These are phyloP conservation scores for Rhodomyrtus psidioides DNA, from an alignment of 441 rosid species.

Conservation along the genomic window DNA sequence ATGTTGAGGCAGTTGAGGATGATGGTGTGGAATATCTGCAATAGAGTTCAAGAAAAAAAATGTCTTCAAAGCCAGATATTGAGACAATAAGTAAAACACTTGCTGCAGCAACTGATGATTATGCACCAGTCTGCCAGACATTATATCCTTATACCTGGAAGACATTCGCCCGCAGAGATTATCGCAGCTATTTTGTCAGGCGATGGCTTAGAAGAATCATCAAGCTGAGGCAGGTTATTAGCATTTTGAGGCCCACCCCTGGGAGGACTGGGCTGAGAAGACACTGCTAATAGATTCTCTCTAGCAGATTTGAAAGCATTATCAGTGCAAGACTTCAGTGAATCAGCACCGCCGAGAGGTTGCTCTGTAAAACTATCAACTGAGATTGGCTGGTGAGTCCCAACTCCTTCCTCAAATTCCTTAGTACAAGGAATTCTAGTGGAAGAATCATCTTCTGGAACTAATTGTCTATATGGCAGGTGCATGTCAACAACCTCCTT, in stretches of 20 bases:
- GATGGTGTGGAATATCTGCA: conserved; percentile 9
- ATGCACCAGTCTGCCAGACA: neutral
- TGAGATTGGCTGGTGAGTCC: conserved; percentile 6
- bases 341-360: neutral
- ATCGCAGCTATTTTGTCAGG: conserved; percentile 15
- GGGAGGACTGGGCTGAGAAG: conserved; percentile 11
- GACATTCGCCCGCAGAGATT: conserved; percentile 1
- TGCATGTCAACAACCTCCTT: conserved; percentile 3
- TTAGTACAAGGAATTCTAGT: neutral
- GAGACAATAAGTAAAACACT: neutral
- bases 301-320: conserved; percentile 6
- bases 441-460: conserved; percentile 11
- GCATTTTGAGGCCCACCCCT: conserved; percentile 15
- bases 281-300: conserved; percentile 7
- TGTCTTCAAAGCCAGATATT: neutral
- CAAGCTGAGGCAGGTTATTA: conserved; percentile 14
- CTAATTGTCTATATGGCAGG: conserved; percentile 1
- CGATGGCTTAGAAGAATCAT: conserved; percentile 25
- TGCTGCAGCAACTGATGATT: neutral
- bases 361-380: conserved; percentile 4
- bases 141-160: conserved; percentile 2
- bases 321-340: conserved; percentile 5
- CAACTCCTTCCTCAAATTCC: conserved; percentile 1
- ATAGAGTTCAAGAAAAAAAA: neutral
- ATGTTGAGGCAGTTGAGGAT: conserved; percentile 9